Percentiles rank a stretch among this genome's conserved stretches.
phyloP scores from a whole-genome alignment of 78 protist genomes.

The Dictyostelium capitatum region DNA sequence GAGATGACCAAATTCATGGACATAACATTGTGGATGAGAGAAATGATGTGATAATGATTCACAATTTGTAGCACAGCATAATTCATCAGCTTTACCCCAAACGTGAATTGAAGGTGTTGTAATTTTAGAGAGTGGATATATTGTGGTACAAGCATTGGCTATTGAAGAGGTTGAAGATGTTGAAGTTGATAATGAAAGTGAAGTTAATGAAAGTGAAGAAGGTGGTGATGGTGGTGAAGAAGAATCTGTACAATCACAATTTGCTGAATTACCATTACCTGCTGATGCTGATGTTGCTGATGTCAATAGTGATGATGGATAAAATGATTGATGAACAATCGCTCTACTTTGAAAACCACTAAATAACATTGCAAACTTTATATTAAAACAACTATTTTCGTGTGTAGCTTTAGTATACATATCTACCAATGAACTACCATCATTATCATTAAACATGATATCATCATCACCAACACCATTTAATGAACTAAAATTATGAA shows the following conservation, averaged over 20 bases:
- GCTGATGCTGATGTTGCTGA: not conserved
- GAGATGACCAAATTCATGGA: constrained; percentile 65
- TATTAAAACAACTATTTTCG: constrained; percentile 9
- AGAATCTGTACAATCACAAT: not conserved
- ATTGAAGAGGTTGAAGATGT: not conserved
- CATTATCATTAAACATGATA: not conserved
- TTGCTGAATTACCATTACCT: not conserved
- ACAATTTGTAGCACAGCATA: constrained; percentile 64
- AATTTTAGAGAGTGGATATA: constrained; percentile 48
- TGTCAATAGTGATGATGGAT: constrained; percentile 10
- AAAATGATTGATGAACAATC: constrained; percentile 52
- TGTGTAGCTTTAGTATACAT: not conserved
- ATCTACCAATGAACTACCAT: not conserved
- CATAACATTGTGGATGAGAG: constrained; percentile 52
- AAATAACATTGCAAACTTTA: constrained; percentile 63
- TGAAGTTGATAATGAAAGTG: not conserved
- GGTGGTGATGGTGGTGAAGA: constrained; percentile 19
- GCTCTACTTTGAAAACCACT: constrained; percentile 82
- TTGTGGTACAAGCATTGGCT: not conserved
- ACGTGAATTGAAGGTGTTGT: constrained; percentile 66
- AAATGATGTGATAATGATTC: constrained; percentile 68
- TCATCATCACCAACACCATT: not conserved
- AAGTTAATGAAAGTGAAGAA: not conserved
- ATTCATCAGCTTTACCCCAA: constrained; percentile 79
- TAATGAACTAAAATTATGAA: too few relatives aligned